Evolutionary conservation across 805 yeast genomes (phyloP).

Genomic region (Metschnikowia gruessii): DNA sequence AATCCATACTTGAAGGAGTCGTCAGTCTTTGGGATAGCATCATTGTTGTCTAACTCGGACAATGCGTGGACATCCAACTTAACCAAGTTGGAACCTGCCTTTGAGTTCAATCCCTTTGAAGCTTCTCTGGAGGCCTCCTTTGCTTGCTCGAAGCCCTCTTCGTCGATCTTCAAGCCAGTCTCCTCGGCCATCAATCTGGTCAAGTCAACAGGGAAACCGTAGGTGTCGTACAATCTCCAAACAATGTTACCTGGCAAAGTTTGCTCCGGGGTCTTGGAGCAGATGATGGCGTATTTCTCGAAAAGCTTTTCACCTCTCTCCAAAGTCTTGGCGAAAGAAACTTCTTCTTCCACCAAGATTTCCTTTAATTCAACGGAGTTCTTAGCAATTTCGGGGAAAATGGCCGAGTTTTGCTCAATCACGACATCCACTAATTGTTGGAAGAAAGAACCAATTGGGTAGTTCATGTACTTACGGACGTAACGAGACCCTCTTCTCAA

Average conservation of each 20-base stretch:
- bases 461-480: constrained; percentile 92
- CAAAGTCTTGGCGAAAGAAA: constrained; percentile 88
- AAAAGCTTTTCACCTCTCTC: constrained; percentile 97
- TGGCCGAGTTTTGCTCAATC: constrained; percentile 78
- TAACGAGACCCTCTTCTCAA: constrained; percentile 97
- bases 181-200: constrained; percentile 99
- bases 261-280: constrained; percentile 70
- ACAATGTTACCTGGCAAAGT: constrained; percentile 89
- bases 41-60: constrained; percentile 61
- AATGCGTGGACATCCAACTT: constrained; percentile 91
- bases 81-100: constrained; percentile 54
- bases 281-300: constrained; percentile 86
- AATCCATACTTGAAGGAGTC: constrained; percentile 75
- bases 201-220: constrained; percentile 98
- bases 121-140: constrained; percentile 89
- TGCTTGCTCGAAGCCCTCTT: constrained; percentile 88
- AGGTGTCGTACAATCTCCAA: constrained; percentile 97
- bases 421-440: constrained; percentile 89
- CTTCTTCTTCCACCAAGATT: constrained; percentile 93
- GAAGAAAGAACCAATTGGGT: constrained; percentile 92
- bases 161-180: constrained; percentile 89
- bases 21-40: constrained; percentile 70
- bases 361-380: constrained; percentile 76
- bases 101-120: constrained; percentile 79
- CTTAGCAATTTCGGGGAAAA: constrained; percentile 86